Evolutionary conservation across 768 basidiomycete species (phyloP), one percentile per base, ranked within the genome.

Genomic region (Russula foetens): DNA sequence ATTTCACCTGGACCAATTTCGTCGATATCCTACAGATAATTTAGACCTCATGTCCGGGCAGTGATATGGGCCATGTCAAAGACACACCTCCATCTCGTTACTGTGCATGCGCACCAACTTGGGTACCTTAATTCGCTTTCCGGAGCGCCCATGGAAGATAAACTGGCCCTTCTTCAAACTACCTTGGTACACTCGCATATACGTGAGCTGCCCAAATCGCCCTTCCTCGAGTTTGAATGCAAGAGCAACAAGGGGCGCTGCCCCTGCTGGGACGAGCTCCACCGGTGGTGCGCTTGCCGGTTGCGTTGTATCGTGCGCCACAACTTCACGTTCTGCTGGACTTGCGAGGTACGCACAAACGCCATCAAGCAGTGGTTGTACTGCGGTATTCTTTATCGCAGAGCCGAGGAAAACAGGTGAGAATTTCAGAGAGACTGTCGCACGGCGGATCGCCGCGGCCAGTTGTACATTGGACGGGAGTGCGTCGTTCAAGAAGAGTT

Each of bases 141-240:
- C 96, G 23, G 94, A 93, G 43, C 95, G 80, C 9, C 90, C 92
- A 69, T 98, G 97, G 75, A 80, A 93, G 66, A 99, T 93, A 60
- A 85, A 79, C 64, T 80, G 82, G 2, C 90, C 84, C 74, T 90
- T 90, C 76, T 86, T 93, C 72, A 99, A 72, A 41, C 84, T 90
- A 31, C 97, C 97, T 72, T 98, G 97, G 69, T 99, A 99, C 57
- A 99, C 90, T 21, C 97, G 80, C 85, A 99, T 94, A 73, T 99
- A 99, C 0, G 97, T 99, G 69, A 99, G 75, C 73, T 99, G 97
- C 11, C 97, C 97, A 70, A 91, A 99, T 24, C 91, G 81, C 4
- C 96, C 95, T 76, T 99, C 97, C 73, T 99, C 97, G 47, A 99
- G 78, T 77, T 99, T 99, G 82, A 99, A 99, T 14, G 97, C 97